Evolutionary conservation across 257 asterid genomes (phyloP).

Genomic region (Parsonsia alboflavescens): DNA sequence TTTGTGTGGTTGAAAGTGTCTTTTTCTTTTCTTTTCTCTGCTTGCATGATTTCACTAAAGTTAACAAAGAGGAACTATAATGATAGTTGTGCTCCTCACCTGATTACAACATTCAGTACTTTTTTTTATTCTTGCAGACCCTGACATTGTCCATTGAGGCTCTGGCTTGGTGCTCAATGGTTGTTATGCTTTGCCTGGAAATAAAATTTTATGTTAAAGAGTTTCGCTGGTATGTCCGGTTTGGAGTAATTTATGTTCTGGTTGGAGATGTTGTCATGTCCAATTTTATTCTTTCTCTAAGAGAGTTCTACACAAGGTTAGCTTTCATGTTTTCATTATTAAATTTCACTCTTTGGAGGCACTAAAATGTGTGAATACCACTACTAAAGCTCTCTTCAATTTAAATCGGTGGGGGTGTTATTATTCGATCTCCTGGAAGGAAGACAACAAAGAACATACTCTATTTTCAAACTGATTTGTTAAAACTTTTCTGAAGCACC

Average conservation of each 20-base stretch:
- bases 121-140: slow-evolving; percentile 30
- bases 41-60: not conserved
- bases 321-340: slow-evolving; percentile 25
- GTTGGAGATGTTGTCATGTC: slow-evolving; percentile 82
- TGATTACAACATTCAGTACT: slow-evolving; percentile 5
- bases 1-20: not conserved
- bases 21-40: not conserved
- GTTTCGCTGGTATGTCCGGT: slow-evolving; percentile 81
- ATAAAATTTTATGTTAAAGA: slow-evolving; percentile 68
- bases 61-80: not conserved
- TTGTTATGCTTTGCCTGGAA: slow-evolving; percentile 68
- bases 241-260: slow-evolving; percentile 69
- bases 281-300: slow-evolving; percentile 55
- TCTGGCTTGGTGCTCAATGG: slow-evolving; percentile 77
- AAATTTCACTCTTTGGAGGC: not conserved
- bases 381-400: not conserved
- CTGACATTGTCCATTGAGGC: slow-evolving; percentile 62
- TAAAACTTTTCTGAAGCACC: not conserved
- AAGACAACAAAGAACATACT: not conserved
- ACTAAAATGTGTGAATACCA: not conserved
- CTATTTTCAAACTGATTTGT: not conserved
- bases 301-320: slow-evolving; percentile 58
- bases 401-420: not conserved
- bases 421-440: not conserved
- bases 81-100: not conserved